These are phyloP conservation scores for Lophium mytilinum DNA, from an alignment of 495 filamentous ascomycete genomes.

Conservation along the genomic window DNA sequence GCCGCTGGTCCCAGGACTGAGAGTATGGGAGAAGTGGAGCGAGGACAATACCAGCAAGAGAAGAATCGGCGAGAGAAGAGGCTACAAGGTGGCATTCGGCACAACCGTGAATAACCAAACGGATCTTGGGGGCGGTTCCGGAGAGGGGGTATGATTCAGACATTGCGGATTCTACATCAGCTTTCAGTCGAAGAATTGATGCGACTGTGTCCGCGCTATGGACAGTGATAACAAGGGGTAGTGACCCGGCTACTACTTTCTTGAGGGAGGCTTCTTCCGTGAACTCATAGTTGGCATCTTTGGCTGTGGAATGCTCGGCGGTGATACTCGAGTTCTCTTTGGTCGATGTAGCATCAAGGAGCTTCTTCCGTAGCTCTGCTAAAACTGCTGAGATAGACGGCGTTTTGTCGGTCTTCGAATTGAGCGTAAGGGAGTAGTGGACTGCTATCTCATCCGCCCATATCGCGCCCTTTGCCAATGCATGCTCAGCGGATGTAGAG, in stretches of 20 bases:
- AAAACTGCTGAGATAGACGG: constrained; percentile 19
- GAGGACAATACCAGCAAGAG: constrained; percentile 21
- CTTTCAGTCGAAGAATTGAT: constrained; percentile 22
- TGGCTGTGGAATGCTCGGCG: not conserved
- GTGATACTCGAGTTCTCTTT: not conserved
- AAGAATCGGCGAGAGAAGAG: constrained; percentile 12
- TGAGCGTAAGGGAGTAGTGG: constrained; percentile 32
- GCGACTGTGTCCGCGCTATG: constrained; percentile 29
- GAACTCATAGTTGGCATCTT: not conserved
- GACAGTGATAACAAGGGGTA: constrained; percentile 21
- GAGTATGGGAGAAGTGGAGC: constrained; percentile 22
- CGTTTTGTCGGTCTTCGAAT: constrained; percentile 20
- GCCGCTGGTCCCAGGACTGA: constrained; percentile 25
- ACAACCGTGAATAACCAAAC: constrained; percentile 22
- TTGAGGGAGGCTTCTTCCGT: constrained; percentile 16
- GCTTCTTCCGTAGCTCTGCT: constrained; percentile 14
- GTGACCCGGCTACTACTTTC: constrained; percentile 15
- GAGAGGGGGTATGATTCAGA: too few species aligned
- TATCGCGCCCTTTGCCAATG: constrained; percentile 35
- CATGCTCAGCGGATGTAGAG: constrained; percentile 36
- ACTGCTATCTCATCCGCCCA: constrained; percentile 38
- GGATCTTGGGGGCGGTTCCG: not conserved
- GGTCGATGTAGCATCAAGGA: constrained; percentile 17
- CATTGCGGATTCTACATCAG: constrained; percentile 18
- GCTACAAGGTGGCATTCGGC: constrained; percentile 27